Evolutionary conservation across 306 rosid species (phyloP), one percentile per base, ranked within the genome.

Genomic region (Pueraria montana): DNA sequence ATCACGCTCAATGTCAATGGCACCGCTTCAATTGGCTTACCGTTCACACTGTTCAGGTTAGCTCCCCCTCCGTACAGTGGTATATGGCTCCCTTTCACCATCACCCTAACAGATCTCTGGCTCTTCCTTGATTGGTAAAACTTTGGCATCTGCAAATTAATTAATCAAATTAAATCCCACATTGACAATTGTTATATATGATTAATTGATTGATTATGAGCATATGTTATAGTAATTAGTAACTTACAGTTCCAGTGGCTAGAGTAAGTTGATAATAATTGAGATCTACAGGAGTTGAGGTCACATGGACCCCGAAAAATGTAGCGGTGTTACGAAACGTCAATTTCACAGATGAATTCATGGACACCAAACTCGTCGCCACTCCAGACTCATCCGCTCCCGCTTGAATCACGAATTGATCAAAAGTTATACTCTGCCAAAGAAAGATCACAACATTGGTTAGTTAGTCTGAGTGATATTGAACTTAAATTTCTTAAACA

Each of bases 51-150:
- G 45, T 85, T 76, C 84, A 96, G 50, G 81, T 68, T 87, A 0
- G 94, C 91, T 70, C 96, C 99, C 1, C 98, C 97, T 67, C 98
- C 99, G 73, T 93, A 96, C 72, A 96, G 40, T 18, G 99, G 97
- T 24, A 91, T 88, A 0, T 84, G 78, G 24, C 76, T 91, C 68
- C 99, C 99, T 48, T 43, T 83, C 72, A 96, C 59, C 8, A 30
- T 77, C 30, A 89, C 92, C 42, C 48, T 76, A 0, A 96, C 59
- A 1, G 80, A 81, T 80, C 97, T 89, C 78, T 92, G 89, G 77
- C 97, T 93, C 80, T 92, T 96, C 64, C 99, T 91, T 7, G 89
- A 73, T 68, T 93, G 94, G 59, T 93, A 89, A 74, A 93, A 96
- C 42, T 67, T 82, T 0, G 67, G 69, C 30, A 92, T 87, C 99